Percentiles rank a stretch among this genome's conserved stretches.
Conservation (phyloP, 169 alveolate genomes). For the Plasmodium reichenowi region DNA sequence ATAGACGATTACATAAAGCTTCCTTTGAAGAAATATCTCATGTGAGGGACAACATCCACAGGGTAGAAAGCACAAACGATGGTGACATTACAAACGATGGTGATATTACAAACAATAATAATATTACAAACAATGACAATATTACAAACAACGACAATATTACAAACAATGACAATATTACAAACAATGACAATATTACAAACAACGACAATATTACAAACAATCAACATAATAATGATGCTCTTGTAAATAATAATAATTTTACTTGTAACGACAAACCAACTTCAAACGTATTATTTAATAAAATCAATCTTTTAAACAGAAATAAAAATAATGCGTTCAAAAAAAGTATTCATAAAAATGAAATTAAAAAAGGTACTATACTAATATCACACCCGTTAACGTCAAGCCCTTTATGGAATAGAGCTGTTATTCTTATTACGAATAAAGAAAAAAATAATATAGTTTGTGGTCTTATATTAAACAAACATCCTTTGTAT, state of each 20-base stretch:
- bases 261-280: no score
- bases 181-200: no score
- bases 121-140: no score
- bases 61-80: no score
- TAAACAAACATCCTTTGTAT: slow-evolving; percentile 70
- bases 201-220: no score
- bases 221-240: not conserved
- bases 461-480: slow-evolving; percentile 60
- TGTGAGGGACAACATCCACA: no score
- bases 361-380: slow-evolving; percentile 65
- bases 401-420: slow-evolving; percentile 54
- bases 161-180: no score
- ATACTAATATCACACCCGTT: slow-evolving; percentile 55
- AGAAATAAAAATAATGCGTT: slow-evolving; percentile 1
- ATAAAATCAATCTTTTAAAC: not conserved
- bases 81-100: no score
- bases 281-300: no score
- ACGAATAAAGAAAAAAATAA: slow-evolving; percentile 66
- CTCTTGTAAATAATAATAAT: not conserved
- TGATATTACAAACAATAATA: no score
- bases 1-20: not conserved
- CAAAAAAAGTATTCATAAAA: slow-evolving; percentile 13
- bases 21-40: not conserved
- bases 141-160: no score
- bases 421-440: slow-evolving; percentile 42